Percentiles rank a stretch among this genome's conserved stretches.
These are phyloP conservation scores for Phytophthora tubulina DNA, from an alignment of 352 stramenopile species.

Conservation along the genomic window DNA sequence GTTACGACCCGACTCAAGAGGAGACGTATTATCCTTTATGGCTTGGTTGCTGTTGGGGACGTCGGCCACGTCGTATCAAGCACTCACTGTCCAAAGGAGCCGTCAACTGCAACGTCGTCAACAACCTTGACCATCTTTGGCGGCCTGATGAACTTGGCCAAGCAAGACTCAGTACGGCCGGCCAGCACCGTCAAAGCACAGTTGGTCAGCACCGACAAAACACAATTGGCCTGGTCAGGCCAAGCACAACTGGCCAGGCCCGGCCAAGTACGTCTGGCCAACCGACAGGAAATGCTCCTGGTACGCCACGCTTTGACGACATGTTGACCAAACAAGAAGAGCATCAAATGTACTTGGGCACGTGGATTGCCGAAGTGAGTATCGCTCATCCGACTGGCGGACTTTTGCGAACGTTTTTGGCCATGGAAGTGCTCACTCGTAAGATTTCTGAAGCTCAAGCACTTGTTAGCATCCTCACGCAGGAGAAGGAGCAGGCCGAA, in stretches of 20 bases:
- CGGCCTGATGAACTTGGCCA: conserved; percentile 18
- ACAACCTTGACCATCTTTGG: conserved; percentile 75
- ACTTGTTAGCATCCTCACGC: conserved; percentile 60
- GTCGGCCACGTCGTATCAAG: conserved; percentile 55
- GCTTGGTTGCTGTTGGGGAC: conserved; percentile 72
- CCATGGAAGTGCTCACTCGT: conserved; percentile 72
- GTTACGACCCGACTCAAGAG: conserved; percentile 77
- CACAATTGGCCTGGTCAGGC: no score
- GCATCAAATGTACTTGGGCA: conserved; percentile 70
- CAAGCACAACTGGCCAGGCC: background rate
- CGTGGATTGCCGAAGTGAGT: conserved; percentile 91
- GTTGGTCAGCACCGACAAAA: background rate
- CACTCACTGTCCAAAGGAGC: conserved; percentile 52
- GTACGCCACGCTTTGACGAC: conserved; percentile 9
- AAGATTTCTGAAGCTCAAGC: conserved; percentile 68
- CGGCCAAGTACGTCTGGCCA: background rate
- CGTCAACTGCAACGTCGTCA: conserved; percentile 58
- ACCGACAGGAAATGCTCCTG: background rate
- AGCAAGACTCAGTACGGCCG: background rate
- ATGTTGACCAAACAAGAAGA: conserved; percentile 20
- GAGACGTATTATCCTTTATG: conserved; percentile 73
- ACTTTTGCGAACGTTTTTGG: conserved; percentile 75
- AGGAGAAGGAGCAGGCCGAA: conserved; percentile 52
- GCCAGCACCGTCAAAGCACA: background rate
- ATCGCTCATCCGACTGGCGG: conserved; percentile 80